Conservation (phyloP, 2,329 filamentous ascomycete genomes). For the Ceratocystis alfenasii region DNA sequence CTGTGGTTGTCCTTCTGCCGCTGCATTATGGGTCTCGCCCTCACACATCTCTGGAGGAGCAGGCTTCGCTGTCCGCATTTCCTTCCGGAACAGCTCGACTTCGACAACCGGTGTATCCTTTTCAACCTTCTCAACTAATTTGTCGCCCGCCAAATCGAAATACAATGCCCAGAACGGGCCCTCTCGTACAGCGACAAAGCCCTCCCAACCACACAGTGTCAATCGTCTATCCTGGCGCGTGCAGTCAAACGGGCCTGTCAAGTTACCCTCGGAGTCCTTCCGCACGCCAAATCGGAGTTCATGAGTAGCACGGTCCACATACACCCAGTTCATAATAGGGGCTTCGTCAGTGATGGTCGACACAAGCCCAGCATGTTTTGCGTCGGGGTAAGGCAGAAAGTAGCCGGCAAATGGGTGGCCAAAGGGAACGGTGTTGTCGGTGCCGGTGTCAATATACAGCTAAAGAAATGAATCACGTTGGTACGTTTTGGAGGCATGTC, state of each 20-base stretch:
- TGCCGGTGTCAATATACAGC: constrained; percentile 34
- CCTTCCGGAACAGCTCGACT: constrained; percentile 41
- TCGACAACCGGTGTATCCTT: constrained; percentile 41
- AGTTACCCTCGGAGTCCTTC: constrained; percentile 33
- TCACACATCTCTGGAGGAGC: constrained; percentile 12
- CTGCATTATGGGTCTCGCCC: background rate
- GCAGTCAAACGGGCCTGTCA: constrained; percentile 41
- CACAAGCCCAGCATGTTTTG: constrained; percentile 36
- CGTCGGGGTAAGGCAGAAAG: constrained; percentile 45
- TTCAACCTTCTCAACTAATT: constrained; percentile 35
- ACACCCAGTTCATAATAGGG: constrained; percentile 42
- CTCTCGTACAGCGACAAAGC: constrained; percentile 38
- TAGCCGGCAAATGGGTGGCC: constrained; percentile 46
- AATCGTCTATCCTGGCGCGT: constrained; percentile 41
- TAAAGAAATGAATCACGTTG: constrained; percentile 14
- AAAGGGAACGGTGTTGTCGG: constrained; percentile 26
- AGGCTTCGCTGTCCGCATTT: constrained; percentile 26
- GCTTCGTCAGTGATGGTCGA: constrained; percentile 39
- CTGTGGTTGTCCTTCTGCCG: background rate
- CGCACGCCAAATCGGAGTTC: constrained; percentile 38
- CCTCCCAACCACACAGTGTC: constrained; percentile 39
- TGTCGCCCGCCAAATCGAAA: constrained; percentile 38
- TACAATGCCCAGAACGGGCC: constrained; percentile 36
- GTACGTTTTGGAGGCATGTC: background rate
- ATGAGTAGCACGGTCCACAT: constrained; percentile 35